Percentiles rank a stretch among this genome's conserved stretches.
Evolutionary conservation across 345 rosid genomes (phyloP).

Genomic region (Populus deltoides): DNA sequence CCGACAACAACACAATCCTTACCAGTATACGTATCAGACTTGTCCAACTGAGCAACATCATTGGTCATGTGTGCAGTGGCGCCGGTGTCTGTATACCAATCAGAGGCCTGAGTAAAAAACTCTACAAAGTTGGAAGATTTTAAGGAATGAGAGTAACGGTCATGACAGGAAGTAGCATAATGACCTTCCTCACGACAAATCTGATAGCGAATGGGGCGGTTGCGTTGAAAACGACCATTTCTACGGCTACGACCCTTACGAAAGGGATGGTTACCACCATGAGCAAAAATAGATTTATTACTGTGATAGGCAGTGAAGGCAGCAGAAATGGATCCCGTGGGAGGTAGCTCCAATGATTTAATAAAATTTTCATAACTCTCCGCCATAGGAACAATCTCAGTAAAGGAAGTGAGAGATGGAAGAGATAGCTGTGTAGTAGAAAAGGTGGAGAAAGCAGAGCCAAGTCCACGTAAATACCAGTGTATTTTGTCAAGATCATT

Average conservation of each 20-base stretch:
- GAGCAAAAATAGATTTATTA: neutral
- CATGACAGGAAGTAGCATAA: constrained; percentile 1
- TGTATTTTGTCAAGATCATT: neutral
- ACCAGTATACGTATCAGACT: neutral
- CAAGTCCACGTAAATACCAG: neutral
- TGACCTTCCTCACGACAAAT: constrained; percentile 7
- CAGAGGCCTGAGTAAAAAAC: neutral
- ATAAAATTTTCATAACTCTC: constrained; percentile 2
- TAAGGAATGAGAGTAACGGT: neutral
- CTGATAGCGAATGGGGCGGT: neutral
- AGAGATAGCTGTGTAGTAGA: neutral
- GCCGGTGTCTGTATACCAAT: constrained; percentile 7
- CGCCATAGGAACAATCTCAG: neutral
- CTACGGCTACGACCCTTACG: neutral
- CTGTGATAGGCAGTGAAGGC: neutral
- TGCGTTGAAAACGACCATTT: neutral
- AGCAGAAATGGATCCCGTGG: too few relatives aligned
- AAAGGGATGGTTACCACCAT: neutral
- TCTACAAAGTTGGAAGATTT: neutral
- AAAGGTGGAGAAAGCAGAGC: neutral
- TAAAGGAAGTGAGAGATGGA: neutral
- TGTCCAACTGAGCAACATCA: neutral
- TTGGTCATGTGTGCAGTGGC: neutral
- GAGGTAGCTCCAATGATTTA: neutral
- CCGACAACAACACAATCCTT: constrained; percentile 15